Base-by-base conservation (phyloP, 202 grass and related monocot species). In the Panicum hallii region DNA sequence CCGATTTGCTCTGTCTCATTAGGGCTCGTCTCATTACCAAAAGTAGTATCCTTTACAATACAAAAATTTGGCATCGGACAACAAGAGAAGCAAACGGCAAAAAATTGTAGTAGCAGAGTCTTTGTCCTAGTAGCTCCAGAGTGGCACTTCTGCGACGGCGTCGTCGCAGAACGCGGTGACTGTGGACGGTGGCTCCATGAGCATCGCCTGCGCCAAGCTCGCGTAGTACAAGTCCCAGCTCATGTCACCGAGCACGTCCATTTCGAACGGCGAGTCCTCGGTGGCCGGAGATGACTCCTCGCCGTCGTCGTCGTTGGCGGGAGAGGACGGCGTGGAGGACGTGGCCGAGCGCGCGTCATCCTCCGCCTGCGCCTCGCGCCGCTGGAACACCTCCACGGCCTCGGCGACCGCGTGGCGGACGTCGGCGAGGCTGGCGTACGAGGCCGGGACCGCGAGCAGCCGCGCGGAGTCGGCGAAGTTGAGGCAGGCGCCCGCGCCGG, bases 391-490 rank as follows among this genome's bases (percentile, higher is more conserved):
- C 67, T 90, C 75, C 0, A 94, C 89, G 32, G 92, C 92, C 17
- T 90, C 87, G 8, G 81, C 81, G 15, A 93, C 92, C 11, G 79
- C 88, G 52, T 22, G 53, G 22, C 89, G 89, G 2, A 97, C 83
- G 14, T 97, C 92, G 57, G 70, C 68, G 43, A 89, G 84, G 76
- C 50, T 89, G 52, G 74, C 17, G 70, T 86, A 94, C 2, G 86
- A 87, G 0, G 69, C 46, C 1, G 82, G 89, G 17, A 87, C 58
- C 13, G 78, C 11, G 56, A 97, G 88, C 2, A 92, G 83, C 72
- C 85, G 90, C 1, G 89, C 89, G 0, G 94, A 97, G 79, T 94
- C 91, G 3, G 83, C 89, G 85, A 97, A 97, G 75, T 97, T 97
- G 82, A 97, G 91, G 85, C 89, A 88, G 4, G 83, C 75, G 2